phyloP scores from a whole-genome alignment of 176 grass and related monocot species.

The Tillandsia leiboldiana region DNA sequence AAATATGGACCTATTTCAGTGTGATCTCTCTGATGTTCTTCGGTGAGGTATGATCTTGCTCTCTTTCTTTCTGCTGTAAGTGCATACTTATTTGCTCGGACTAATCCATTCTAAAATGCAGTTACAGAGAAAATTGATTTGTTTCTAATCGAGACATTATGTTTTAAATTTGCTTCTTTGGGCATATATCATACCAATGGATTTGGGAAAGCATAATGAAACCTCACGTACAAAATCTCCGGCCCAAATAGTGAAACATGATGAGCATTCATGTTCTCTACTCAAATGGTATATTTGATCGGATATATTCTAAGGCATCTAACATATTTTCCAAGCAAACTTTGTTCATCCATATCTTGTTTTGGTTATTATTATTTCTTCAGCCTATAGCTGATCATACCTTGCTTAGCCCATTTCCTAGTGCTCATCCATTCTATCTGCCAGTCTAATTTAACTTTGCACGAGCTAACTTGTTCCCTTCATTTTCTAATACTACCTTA shows the following conservation, averaged over 20 bases:
- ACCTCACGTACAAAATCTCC: not conserved
- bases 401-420: too few species aligned
- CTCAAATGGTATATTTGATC: not conserved
- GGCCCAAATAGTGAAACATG: not conserved
- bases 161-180: not conserved
- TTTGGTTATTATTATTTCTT: not conserved
- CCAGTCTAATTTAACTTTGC: too few species aligned
- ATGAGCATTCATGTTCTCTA: not conserved
- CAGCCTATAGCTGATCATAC: too few species aligned
- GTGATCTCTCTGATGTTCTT: constrained; percentile 27
- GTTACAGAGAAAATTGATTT: too few species aligned
- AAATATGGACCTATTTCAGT: constrained; percentile 38
- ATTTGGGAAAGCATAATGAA: not conserved
- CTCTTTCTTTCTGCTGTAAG: not conserved
- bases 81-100: not conserved
- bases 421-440: too few species aligned
- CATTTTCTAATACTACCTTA: not conserved
- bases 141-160: not conserved
- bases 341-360: not conserved
- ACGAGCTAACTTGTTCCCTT: not conserved
- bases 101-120: not conserved
- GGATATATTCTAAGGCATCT: not conserved
- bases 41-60: constrained; percentile 12
- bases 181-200: not conserved
- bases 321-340: not conserved